These are phyloP conservation scores for Colletotrichum aenigma DNA, from an alignment of 2,329 filamentous ascomycete genomes.

Conservation along the genomic window DNA sequence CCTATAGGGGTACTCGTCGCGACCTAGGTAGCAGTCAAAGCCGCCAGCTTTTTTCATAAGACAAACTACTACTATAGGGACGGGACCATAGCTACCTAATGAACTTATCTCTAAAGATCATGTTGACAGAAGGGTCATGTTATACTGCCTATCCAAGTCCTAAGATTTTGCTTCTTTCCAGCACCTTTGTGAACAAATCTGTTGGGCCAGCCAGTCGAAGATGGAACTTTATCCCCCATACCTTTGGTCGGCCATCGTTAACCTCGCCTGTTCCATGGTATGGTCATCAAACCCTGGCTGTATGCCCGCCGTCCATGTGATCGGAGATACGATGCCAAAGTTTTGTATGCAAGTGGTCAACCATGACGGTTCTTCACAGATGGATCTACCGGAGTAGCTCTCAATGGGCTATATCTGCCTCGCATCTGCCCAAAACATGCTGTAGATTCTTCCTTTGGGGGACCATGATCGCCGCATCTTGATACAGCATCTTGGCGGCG, in stretches of 20 bases:
- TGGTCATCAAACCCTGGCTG: not conserved
- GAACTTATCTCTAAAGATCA: not conserved
- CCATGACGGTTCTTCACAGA: not conserved
- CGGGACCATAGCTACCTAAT: not conserved
- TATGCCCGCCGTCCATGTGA: not conserved
- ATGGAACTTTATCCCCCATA: not conserved
- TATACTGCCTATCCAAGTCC: not conserved
- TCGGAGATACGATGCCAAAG: not conserved
- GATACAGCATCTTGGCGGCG: not conserved
- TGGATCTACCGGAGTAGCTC: not conserved
- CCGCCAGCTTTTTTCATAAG: not conserved
- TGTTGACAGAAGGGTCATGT: not conserved
- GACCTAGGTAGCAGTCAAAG: not conserved
- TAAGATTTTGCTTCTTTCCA: not conserved
- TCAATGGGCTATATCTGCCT: not conserved
- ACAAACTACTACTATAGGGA: not conserved
- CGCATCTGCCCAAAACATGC: not conserved
- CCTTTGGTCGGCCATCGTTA: not conserved
- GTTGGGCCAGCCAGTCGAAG: not conserved
- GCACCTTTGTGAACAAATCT: not conserved
- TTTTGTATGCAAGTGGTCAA: not conserved
- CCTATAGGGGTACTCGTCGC: rapidly evolving
- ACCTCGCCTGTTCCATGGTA: not conserved
- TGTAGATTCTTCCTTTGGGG: not conserved
- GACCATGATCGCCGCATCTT: not conserved